Evolutionary conservation across 2,329 filamentous ascomycete genomes (phyloP).

Genomic region (Alternaria triticimaculans): DNA sequence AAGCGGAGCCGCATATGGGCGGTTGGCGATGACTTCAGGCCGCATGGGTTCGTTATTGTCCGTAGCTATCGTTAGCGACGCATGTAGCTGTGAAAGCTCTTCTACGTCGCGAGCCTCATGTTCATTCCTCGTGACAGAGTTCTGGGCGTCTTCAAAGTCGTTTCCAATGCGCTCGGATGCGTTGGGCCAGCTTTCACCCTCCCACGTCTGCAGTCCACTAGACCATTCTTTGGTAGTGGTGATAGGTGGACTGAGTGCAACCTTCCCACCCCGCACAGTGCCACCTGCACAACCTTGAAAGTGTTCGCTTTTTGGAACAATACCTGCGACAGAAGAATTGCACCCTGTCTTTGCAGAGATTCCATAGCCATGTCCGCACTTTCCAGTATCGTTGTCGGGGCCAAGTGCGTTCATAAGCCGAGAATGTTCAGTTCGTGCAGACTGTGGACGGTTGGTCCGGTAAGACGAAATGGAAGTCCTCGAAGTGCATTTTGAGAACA

Average conservation of each 20-base stretch:
- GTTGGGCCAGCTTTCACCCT: background rate
- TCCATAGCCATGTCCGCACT: background rate
- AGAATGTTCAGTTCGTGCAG: background rate
- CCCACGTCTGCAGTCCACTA: background rate
- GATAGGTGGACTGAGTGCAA: background rate
- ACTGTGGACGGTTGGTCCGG: background rate
- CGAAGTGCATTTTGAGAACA: conserved; percentile 4
- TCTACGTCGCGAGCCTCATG: background rate
- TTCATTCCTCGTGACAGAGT: background rate
- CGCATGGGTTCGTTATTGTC: background rate
- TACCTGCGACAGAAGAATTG: background rate
- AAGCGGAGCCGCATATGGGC: background rate
- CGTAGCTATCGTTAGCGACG: background rate
- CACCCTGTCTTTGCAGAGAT: background rate
- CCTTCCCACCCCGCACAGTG: background rate
- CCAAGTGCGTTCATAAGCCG: background rate
- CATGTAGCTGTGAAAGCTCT: background rate
- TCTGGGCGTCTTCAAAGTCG: background rate
- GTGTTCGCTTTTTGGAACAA: background rate
- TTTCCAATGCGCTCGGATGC: background rate
- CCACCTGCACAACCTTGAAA: background rate
- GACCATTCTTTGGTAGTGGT: background rate
- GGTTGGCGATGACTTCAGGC: background rate
- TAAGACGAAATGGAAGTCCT: conserved; percentile 8
- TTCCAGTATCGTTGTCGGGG: background rate